Conservation (phyloP, 1,284 basidiomycete genomes). For the Sporisorium graminicola region DNA sequence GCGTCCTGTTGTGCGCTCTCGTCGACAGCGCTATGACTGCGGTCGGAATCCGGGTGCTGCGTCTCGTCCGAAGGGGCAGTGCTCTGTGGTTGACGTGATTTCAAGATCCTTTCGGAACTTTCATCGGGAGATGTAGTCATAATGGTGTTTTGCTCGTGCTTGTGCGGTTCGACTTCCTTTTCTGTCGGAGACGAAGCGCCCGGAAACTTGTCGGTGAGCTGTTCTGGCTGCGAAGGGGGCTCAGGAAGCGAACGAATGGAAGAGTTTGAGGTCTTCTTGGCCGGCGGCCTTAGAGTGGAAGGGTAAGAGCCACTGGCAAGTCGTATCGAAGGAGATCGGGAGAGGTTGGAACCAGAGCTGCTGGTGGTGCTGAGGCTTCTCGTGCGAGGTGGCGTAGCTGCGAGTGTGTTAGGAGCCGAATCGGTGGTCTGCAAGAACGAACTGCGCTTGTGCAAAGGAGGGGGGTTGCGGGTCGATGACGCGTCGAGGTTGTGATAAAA, state of each 20-base stretch:
- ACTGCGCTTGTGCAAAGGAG: conserved; percentile 16
- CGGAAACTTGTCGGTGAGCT: not conserved
- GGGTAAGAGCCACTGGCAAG: conserved; percentile 47
- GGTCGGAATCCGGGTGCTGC: not conserved
- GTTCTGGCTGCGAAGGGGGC: conserved; percentile 10
- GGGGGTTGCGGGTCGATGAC: not conserved
- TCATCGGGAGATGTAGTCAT: conserved; percentile 11
- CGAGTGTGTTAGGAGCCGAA: conserved; percentile 17
- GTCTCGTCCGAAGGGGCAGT: not conserved
- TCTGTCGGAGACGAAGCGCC: not conserved
- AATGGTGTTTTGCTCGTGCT: not conserved
- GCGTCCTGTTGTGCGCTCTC: not conserved
- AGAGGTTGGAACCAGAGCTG: conserved; percentile 19
- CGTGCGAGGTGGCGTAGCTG: conserved; percentile 29
- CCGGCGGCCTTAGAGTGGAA: conserved; percentile 39
- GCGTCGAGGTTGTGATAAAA: conserved; percentile 5
- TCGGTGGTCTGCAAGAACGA: conserved; percentile 24
- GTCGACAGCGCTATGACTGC: not conserved
- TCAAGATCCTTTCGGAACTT: not conserved
- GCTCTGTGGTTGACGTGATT: not conserved
- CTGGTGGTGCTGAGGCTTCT: conserved; percentile 37
- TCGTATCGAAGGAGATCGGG: conserved; percentile 44
- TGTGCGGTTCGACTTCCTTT: not conserved
- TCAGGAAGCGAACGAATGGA: conserved; percentile 40
- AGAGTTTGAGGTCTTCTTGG: conserved; percentile 30